phyloP scores from a whole-genome alignment of 1,284 basidiomycete species.

The Rhizoctonia solani region DNA sequence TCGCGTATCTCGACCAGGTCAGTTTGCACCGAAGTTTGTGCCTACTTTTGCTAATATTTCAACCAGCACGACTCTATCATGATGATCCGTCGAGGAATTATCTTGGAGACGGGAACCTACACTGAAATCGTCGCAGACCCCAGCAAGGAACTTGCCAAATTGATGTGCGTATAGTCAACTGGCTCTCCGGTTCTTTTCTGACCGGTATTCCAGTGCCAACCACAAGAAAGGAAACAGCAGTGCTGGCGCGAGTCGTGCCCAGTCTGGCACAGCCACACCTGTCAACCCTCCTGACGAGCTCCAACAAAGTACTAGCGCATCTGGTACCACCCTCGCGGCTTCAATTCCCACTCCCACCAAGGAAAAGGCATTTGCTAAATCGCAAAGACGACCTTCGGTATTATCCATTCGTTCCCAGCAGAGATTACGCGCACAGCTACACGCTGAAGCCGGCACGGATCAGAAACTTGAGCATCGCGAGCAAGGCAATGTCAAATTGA shows the following conservation, averaged over 20 bases:
- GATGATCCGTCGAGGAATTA: constrained; percentile 81
- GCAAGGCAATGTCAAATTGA: constrained; percentile 77
- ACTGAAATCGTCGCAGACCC: constrained; percentile 63
- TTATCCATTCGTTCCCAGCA: constrained; percentile 36
- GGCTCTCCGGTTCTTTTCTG: constrained; percentile 21
- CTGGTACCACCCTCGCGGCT: not conserved
- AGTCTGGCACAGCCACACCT: constrained; percentile 43
- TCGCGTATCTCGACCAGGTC: constrained; percentile 65
- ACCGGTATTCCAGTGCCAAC: constrained; percentile 19
- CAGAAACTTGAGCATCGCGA: constrained; percentile 70
- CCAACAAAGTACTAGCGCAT: constrained; percentile 39
- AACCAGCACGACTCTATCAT: constrained; percentile 77
- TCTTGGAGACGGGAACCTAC: constrained; percentile 80
- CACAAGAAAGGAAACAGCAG: constrained; percentile 9
- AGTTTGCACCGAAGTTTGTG: not conserved
- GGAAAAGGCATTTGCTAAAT: constrained; percentile 12
- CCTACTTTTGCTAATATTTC: not conserved
- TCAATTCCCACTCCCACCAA: not conserved
- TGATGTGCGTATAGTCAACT: constrained; percentile 63
- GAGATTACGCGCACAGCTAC: not conserved
- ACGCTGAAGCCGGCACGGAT: constrained; percentile 8
- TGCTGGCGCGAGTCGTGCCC: constrained; percentile 22
- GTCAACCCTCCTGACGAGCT: constrained; percentile 38
- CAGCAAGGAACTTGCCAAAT: constrained; percentile 73
- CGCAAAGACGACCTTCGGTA: constrained; percentile 34